Conservation (phyloP, 192 early-diverging fungal genomes). For the Kickxella alabastrina region DNA sequence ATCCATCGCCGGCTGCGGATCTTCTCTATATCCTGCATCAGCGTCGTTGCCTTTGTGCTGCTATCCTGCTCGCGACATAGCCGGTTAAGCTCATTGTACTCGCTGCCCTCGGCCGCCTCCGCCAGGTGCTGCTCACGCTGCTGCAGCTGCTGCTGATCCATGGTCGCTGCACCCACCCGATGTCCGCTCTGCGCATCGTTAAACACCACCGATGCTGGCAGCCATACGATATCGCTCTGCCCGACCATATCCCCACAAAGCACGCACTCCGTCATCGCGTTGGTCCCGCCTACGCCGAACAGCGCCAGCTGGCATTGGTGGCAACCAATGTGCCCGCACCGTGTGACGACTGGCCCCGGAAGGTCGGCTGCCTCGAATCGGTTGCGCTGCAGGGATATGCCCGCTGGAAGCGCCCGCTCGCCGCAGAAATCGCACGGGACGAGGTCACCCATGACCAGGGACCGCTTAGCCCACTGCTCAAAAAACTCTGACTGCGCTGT, state of each 20-base stretch:
- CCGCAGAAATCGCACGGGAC: constrained; percentile 36
- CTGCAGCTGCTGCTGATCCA: background rate
- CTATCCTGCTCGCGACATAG: constrained; percentile 32
- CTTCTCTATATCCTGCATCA: constrained; percentile 31
- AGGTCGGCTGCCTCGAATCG: constrained; percentile 16
- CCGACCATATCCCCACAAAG: constrained; percentile 38
- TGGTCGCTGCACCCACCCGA: background rate
- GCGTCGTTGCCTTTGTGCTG: constrained; percentile 35
- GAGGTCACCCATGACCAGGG: constrained; percentile 4
- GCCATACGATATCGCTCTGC: constrained; percentile 10
- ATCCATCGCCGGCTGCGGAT: constrained; percentile 36
- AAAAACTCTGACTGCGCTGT: background rate
- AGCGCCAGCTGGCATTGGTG: constrained; percentile 30
- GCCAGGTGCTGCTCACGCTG: background rate
- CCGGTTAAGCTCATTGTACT: constrained; percentile 27
- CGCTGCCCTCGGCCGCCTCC: constrained; percentile 3
- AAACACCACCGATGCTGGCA: constrained; percentile 17
- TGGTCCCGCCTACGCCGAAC: constrained; percentile 10
- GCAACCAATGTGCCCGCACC: constrained; percentile 39
- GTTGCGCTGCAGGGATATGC: background rate
- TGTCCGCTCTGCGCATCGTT: background rate
- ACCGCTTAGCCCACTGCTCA: constrained; percentile 17
- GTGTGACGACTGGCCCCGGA: constrained; percentile 38
- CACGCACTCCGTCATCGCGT: constrained; percentile 31
- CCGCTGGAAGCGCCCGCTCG: constrained; percentile 16